Conservation (phyloP, 352 stramenopile species). For the Phytophthora sansomeana region DNA sequence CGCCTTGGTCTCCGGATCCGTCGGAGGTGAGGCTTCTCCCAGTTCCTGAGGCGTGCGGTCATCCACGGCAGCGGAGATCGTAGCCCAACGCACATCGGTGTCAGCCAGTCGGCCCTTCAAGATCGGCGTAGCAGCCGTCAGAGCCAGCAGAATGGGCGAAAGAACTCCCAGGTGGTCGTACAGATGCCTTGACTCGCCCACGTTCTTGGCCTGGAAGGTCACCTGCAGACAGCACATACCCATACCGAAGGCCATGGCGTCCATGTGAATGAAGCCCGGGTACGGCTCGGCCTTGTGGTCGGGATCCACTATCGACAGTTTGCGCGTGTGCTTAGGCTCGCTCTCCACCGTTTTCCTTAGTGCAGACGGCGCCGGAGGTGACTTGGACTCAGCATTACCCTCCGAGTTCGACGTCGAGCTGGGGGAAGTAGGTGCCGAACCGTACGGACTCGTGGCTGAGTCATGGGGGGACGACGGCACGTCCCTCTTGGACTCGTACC, state of each 20-base stretch:
- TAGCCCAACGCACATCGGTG: slow-evolving; percentile 95
- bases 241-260: slow-evolving; percentile 99
- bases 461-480: slow-evolving; percentile 27
- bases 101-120: slow-evolving; percentile 94
- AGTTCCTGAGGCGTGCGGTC: slow-evolving; percentile 91
- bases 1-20: slow-evolving; percentile 54
- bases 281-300: slow-evolving; percentile 82
- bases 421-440: slow-evolving; percentile 36
- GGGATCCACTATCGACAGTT: slow-evolving; percentile 42
- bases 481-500: slow-evolving; percentile 76
- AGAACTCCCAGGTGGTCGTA: slow-evolving; percentile 99
- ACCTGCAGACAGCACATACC: slow-evolving; percentile 99
- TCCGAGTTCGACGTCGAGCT: slow-evolving; percentile 69
- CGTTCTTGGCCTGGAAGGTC: slow-evolving; percentile 98
- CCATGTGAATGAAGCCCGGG: slow-evolving; percentile 97
- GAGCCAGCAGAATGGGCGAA: slow-evolving; percentile 97
- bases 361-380: slow-evolving; percentile 38
- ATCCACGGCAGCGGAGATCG: slow-evolving; percentile 98
- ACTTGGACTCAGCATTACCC: slow-evolving; percentile 63
- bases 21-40: slow-evolving; percentile 47
- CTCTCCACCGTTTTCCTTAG: slow-evolving; percentile 34
- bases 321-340: slow-evolving; percentile 54
- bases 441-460: slow-evolving; percentile 22
- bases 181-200: slow-evolving; percentile 98
- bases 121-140: slow-evolving; percentile 99